Evolutionary conservation across 2,329 filamentous ascomycete genomes (phyloP), one percentile per base, ranked within the genome.

Genomic region (Amylocarpus encephaloides): DNA sequence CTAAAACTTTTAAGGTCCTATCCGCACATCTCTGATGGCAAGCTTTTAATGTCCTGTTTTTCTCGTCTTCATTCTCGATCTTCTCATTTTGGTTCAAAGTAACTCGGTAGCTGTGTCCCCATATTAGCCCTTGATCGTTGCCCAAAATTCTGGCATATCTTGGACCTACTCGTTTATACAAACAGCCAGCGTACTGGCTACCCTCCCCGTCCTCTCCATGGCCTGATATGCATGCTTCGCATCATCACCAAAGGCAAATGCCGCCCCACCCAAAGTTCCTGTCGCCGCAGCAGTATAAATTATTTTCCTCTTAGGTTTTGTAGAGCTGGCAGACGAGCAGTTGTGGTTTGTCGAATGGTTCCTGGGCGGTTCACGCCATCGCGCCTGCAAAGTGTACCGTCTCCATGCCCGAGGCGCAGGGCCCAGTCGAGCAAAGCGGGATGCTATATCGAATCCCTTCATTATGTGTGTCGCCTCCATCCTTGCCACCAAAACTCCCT

Each of bases 1-100:
- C 93, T 57, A 97, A 72, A 1, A 94, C 91, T 50, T 77, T 79
- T 38, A 97, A 73, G 1, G 93, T 96, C 54, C 93, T 82, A 62
- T 89, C 79, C 29, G 93, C 93, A 71, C 93, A 98, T 68, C 93
- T 80, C 67, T 94, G 86, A 69, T 98, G 93, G 65, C 93, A 97
- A 56, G 83, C 83, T 59, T 82, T 86, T 46, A 98, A 73, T 34
- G 85, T 68, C n/a, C 70, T 73, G n/a, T 79, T 73, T 64, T 82
- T 80, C 66, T 88, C 80, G 46, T 80, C 76, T 35, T 78, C 73
- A 53, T 88, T 78, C 16, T 82, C 73, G 36, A 15, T 35, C 50
- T 78, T 75, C 57, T 87, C 81, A 54, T 80, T 76, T 50, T 76
- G 73, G 58, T 88, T 94, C 58, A 98, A 72, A 1, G 89, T 91